phyloP scores from a whole-genome alignment of 2,329 filamentous ascomycete genomes.

The Coleophoma crateriformis region DNA sequence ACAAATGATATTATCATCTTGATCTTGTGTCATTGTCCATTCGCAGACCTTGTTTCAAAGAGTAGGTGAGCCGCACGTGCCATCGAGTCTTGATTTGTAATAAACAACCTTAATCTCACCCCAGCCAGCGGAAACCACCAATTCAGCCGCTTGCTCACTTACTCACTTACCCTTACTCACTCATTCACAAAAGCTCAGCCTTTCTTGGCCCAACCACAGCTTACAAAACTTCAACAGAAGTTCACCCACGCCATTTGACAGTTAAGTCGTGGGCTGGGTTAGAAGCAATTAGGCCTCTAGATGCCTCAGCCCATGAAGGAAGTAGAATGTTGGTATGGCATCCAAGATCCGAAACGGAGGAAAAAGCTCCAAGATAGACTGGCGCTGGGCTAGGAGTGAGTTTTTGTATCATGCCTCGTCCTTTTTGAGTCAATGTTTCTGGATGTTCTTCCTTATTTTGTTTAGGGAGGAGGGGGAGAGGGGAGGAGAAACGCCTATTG shows the following conservation, averaged over 20 bases:
- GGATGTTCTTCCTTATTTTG: background rate
- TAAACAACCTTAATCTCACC: too few relatives aligned
- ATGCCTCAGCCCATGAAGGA: background rate
- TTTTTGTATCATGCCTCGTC: background rate
- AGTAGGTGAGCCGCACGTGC: too few relatives aligned
- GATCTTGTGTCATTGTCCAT: background rate
- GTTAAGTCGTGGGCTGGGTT: background rate
- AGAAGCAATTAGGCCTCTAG: background rate
- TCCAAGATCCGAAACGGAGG: background rate
- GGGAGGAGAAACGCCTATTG: too few relatives aligned
- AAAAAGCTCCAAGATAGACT: background rate
- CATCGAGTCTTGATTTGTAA: too few relatives aligned
- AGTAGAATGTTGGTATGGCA: background rate
- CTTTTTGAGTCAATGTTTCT: background rate
- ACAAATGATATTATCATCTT: background rate
- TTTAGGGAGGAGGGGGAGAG: background rate
- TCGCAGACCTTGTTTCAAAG: too few relatives aligned
- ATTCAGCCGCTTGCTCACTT: too few relatives aligned
- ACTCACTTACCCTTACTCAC: too few relatives aligned
- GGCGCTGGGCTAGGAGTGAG: background rate
- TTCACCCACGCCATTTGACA: background rate
- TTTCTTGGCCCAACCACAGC: background rate
- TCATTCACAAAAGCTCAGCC: too few relatives aligned
- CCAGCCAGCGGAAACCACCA: too few relatives aligned
- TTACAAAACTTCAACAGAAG: background rate